Evolutionary conservation across 139 green algal genomes (phyloP).

Genomic region (Deuterostichococcus epilithicus): DNA sequence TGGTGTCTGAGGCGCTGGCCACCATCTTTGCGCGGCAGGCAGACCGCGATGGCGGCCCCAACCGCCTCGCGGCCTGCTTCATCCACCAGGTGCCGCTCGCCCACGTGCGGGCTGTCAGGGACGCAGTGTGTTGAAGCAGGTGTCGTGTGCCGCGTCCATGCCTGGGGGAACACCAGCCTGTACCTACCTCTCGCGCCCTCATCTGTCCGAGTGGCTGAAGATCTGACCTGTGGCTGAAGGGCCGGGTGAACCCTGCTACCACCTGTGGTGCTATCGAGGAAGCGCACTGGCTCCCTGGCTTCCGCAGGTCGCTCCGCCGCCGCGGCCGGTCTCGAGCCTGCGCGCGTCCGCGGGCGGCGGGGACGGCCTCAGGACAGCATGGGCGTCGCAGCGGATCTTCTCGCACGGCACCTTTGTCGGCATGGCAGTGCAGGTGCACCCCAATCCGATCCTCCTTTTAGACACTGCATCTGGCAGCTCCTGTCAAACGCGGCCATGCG

Average conservation of each 20-base stretch:
- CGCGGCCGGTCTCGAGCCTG: slow-evolving; percentile 11
- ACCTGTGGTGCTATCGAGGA: too few species aligned
- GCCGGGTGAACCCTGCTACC: too few species aligned
- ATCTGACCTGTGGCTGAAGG: too few species aligned
- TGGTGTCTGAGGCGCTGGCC: slow-evolving; percentile 46
- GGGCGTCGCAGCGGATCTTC: slow-evolving; percentile 35
- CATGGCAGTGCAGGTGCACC: slow-evolving; percentile 40
- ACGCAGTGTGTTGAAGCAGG: too few species aligned
- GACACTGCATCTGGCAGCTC: too few species aligned
- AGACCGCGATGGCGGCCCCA: slow-evolving; percentile 4
- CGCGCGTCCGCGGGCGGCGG: slow-evolving; percentile 10
- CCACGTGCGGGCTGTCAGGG: too few species aligned
- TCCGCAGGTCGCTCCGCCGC: not conserved
- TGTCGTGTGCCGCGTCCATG: too few species aligned
- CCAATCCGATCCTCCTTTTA: too few species aligned
- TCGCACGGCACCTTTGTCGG: slow-evolving; percentile 43
- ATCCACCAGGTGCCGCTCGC: slow-evolving; percentile 37
- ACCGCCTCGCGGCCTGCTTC: slow-evolving; percentile 38
- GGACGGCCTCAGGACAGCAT: slow-evolving; percentile 23
- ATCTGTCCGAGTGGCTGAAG: too few species aligned
- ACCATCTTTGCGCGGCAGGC: slow-evolving; percentile 16
- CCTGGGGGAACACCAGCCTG: too few species aligned
- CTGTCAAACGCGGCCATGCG: too few species aligned
- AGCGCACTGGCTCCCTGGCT: not conserved
- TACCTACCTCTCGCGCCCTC: too few species aligned